Base-by-base conservation (phyloP, 2,329 filamentous ascomycete species). In the Aspergillus ochraceus region DNA sequence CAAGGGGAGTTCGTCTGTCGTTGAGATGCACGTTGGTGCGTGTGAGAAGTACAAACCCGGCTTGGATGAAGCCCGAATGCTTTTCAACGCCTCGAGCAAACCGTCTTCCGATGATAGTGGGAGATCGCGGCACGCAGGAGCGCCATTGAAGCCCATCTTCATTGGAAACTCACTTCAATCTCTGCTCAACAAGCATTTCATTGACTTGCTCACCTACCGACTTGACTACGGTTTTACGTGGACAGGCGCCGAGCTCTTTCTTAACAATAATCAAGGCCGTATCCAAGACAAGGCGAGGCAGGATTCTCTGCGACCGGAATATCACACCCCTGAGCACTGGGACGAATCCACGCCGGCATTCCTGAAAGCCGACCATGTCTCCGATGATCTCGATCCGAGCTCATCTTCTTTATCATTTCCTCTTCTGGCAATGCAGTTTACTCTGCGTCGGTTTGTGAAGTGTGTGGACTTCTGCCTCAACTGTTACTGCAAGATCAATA, bases 401-500 rank as follows among this genome's bases (percentile, higher is more conserved):
- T 50, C 68, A 1, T 67, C 74, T n/a, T 59, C 71, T 12, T 68
- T 80, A 50, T 87, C 84, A 1, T 79, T 88, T 36, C 85, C 85
- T 6, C 74, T 87, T 3, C 73, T 86, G 2, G 81, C 80, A 1
- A 90, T 91, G 82, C 90, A 96, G 64, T 95, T 93, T 66, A 82
- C 87, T 0, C 79, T 96, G 26, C 87, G 88, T 1, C 90, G 92
- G 68, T 86, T 97, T 60, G 84, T 90, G 8, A 88, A 86, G 60
- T 97, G 91, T 72, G 92, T 90, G 0, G 88, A 95, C 56, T 96
- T 94, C 73, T 97, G 93, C 73, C 83, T 96, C 57, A 87, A 93
- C 24, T 97, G 93, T 69, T 90, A 96, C 73, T 84, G 84, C 65
- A 88, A 83, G 65, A 83, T 91, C 39, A 74, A 84, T 1, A 82